Evolutionary conservation across 805 yeast genomes (phyloP), one percentile per base, ranked within the genome.

Genomic region (Vanderwaltozyma tropicalis): DNA sequence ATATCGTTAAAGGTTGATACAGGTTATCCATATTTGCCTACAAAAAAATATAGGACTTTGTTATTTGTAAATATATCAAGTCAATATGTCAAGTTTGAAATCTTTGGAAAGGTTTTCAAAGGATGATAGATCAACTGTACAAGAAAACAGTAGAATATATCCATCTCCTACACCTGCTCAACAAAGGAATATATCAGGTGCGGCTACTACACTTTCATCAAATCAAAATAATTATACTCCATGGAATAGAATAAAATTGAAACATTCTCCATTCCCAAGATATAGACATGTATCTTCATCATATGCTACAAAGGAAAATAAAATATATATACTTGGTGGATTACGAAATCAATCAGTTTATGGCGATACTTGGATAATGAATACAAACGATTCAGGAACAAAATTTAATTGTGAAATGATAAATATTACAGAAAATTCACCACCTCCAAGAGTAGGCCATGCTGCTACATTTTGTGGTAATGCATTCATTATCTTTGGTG

Each of bases 381-480:
- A 73, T 44, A 57, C 59, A 5, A 44, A 51, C 32, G 67, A 69
- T 11, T 50, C 59, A 34, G 54, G 69, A 59, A 38, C 62, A 61
- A 22, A 41, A 46, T 38, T 67, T 51, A 47, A 62, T 52, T 53
- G 75, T 65, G 31, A 59, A 69, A 37, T 80, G 67, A 50, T 80
- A 35, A 83, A 81, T 41, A 83, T 82, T 42, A 74, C 76, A 36
- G 85, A 79, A 44, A 78, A 81, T 36, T 75, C 85, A 15, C 96
- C 96, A 2, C 89, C 95, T 14, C 96, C 97, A 27, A 77, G 98
- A 50, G 96, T 89, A 5, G 97, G 97, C 3, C 99, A 92, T 61
- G 85, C 95, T 5, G 72, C 94, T 1, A 82, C 88, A 10, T 68
- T 89, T 22, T 80, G 94, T 43, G 98, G 97, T 12, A 89, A 88